These are phyloP conservation scores for Pyrenochaeta sp. DNA, from an alignment of 2,329 filamentous ascomycete species.

Conservation along the genomic window DNA sequence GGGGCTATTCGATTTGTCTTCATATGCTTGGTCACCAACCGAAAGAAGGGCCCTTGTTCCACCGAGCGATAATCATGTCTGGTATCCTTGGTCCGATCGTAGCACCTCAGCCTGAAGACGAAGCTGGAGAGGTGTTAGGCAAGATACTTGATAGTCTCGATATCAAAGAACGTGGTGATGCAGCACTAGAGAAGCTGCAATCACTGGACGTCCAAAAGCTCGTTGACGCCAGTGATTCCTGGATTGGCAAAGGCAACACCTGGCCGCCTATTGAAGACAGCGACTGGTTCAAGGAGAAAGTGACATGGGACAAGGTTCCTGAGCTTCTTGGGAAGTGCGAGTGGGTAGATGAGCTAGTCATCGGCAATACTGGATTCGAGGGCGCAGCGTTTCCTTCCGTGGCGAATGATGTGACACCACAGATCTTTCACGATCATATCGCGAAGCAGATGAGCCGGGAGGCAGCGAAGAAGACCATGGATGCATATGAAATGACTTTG, in stretches of 20 bases:
- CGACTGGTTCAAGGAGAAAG: constrained; percentile 17
- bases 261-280: constrained; percentile 21
- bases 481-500: constrained; percentile 48
- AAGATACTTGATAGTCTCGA: constrained; percentile 28
- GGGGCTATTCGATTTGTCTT: constrained; percentile 43
- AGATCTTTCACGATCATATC: constrained; percentile 31
- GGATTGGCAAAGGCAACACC: constrained; percentile 6
- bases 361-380: constrained; percentile 57
- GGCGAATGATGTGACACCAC: constrained; percentile 14
- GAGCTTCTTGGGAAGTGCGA: constrained; percentile 25
- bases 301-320: constrained; percentile 29
- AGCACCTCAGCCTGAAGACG: constrained; percentile 10
- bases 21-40: constrained; percentile 29
- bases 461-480: constrained; percentile 23
- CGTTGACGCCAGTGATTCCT: constrained; percentile 16
- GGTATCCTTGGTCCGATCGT: constrained; percentile 23
- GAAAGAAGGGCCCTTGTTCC: constrained; percentile 22
- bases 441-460: constrained; percentile 17
- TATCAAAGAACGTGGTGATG: constrained; percentile 18
- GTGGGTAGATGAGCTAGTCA: constrained; percentile 55
- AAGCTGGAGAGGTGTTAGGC: constrained; percentile 16
- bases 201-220: constrained; percentile 14
- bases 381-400: constrained; percentile 15
- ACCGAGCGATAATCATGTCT: constrained; percentile 28
- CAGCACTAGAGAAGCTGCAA: constrained; percentile 13